phyloP scores from a whole-genome alignment of 1,284 basidiomycete species.

The Peniophora sp. region DNA sequence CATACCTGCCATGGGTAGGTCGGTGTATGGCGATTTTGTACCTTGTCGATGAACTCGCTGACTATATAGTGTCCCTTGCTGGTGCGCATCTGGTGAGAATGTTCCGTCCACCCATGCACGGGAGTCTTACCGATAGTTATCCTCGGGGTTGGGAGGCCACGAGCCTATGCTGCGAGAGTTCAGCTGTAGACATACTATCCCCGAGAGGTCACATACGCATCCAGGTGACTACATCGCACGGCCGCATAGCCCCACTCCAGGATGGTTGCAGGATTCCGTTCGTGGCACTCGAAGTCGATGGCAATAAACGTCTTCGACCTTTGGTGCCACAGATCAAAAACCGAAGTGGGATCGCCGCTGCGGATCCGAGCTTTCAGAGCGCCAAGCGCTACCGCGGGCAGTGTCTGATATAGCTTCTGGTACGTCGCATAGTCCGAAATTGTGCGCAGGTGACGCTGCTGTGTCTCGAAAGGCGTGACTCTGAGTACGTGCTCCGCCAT shows the following conservation, averaged over 20 bases:
- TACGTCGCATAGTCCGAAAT: conserved; percentile 66
- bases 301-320: conserved; percentile 70
- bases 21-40: conserved; percentile 51
- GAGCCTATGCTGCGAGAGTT: conserved; percentile 43
- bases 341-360: conserved; percentile 59
- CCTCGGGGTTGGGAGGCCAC: conserved; percentile 76
- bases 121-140: conserved; percentile 75
- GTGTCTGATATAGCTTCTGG: conserved; percentile 64
- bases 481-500: conserved; percentile 61
- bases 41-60: conserved; percentile 69
- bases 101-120: too few relatives aligned
- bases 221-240: conserved; percentile 64
- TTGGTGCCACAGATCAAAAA: conserved; percentile 63
- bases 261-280: conserved; percentile 60
- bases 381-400: conserved; percentile 64
- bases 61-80: conserved; percentile 79
- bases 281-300: conserved; percentile 72
- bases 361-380: conserved; percentile 64
- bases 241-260: conserved; percentile 81
- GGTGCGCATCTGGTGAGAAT: conserved; percentile 2
- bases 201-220: conserved; percentile 42
- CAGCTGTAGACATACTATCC: not conserved
- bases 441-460: conserved; percentile 59
- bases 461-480: conserved; percentile 59
- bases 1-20: conserved; percentile 66